Evolutionary conservation across 1,139 yeast species (phyloP).

Genomic region (Geotrichum fermentans): DNA sequence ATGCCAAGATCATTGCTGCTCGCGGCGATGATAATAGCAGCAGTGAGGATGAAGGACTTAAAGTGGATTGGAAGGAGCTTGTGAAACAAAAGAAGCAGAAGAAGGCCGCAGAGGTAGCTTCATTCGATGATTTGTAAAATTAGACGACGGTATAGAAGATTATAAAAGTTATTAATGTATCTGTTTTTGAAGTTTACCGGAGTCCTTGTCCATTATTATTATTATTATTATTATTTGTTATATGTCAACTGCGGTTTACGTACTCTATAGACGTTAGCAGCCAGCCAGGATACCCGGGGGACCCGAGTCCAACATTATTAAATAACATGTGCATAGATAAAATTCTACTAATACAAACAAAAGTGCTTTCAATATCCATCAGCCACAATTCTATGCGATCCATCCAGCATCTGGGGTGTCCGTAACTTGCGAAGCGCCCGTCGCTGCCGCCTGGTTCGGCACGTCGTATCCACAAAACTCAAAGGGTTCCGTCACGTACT

Average conservation of each 20-base stretch:
- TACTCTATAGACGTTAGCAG: no score
- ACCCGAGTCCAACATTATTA: no score
- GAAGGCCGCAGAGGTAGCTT: conserved; percentile 44
- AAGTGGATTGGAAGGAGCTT: conserved; percentile 83
- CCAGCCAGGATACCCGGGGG: no score
- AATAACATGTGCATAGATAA: no score
- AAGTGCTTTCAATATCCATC: no score
- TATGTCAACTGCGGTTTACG: no score
- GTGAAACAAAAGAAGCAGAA: conserved; percentile 62
- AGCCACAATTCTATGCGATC: no score
- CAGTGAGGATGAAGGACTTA: conserved; percentile 46
- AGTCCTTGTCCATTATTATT: no score
- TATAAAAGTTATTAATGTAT: no score
- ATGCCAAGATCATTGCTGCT: conserved; percentile 44
- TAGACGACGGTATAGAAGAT: neutral
- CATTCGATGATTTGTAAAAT: conserved; percentile 64
- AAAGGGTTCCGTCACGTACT: conserved; percentile 2
- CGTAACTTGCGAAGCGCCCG: neutral
- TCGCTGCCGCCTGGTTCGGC: neutral
- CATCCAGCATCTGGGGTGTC: neutral
- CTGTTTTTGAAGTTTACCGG: no score
- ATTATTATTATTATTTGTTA: no score
- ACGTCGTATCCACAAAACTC: conserved; percentile 7
- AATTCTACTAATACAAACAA: no score
- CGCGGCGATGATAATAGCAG: conserved; percentile 32